Base-by-base conservation (phyloP, 495 filamentous ascomycete genomes). In the Aspergillus indologenus region DNA sequence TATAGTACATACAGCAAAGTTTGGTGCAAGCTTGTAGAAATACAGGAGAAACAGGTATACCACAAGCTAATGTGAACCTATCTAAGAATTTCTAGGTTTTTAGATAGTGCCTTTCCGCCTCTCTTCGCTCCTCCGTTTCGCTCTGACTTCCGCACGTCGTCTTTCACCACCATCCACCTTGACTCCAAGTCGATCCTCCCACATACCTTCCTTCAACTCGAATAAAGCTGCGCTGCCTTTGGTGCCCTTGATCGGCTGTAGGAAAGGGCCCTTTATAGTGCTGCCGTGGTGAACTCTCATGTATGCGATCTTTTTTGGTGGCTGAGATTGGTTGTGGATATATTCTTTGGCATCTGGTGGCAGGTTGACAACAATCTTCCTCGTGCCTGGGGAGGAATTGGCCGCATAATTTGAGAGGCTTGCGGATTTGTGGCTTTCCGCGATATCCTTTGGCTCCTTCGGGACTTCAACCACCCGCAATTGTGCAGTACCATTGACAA, bases 161-260 rank as follows among this genome's bases (percentile, higher is more conserved):
- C 94, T 84, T 77, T 98, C 94, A 80, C 94, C 94, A 66, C 94
- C 94, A 79, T 98, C 94, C 60, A 97, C 83, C 84, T 98, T 98
- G 47, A 84, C 83, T 43, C 94, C 94, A 57, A 88, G 80, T 66
- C 74, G 81, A 61, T 89, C 78, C 75, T 95, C 92, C 92, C 92
- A 96, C 80, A 96, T 86, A 4, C 90, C 90, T 66, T 96, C 91
- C 61, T 88, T 85, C 7, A 88, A 82, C 54, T 76, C 78, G 49
- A 96, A 77, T 34, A 77, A 77, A 2, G 86, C 87, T 34, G 83
- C 84, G 44, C 75, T 77, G 0, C 84, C 86, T 46, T 81, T 68
- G 15, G 72, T 75, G 8, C 84, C 83, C 77, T 89, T 88, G 12
- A 90, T 63, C 0, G 81, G 81, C 59, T 85, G 75, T 12, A 90